Base-by-base conservation (phyloP, 2,329 filamentous ascomycete genomes). In the Stromatinia cepivora region DNA sequence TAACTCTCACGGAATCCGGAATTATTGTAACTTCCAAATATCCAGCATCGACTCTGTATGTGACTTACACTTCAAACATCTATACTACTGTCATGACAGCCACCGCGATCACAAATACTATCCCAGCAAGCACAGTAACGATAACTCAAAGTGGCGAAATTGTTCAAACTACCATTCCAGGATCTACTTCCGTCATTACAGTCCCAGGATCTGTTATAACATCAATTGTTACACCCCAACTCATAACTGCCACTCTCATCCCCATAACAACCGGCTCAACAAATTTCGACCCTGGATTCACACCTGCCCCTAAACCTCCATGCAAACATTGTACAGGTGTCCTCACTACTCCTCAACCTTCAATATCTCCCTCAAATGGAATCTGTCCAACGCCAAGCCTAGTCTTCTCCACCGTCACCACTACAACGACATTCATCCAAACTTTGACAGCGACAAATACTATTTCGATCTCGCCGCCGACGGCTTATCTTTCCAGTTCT, bases 371-470 rank as follows among this genome's bases (percentile, higher is more conserved):
- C 20, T 50, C 34, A 1, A 25, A 61, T 31, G 54, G 53, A 17
- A 39, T 48, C 11, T 68, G 66, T 13, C 28, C 66, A 34, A 39
- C n/a, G 7, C 36, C 52, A 1, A 53, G 34, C 15, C 57, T 64
- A 3, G 25, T 68, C 7, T 22, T 46, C 17, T 68, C 58, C 4
- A 68, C 58, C 22, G 56, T 64, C 7, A 68, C 57, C 10, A 64
- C 57, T 17, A 68, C 58, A 10, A 54, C 48, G 10, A 68, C 66
- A 20, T 63, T 68, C 20, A 63, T 68, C 10, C n/a, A 53, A n/a
- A 46, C 28, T 13, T 53, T 54, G 25, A 68, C 57, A n/a, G 39
- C 36, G 17, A 63, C 25, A 13, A 39, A 28, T 9, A 54, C 20
- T 22, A 64, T 42, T 25, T 10, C 31, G n/a, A 20, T 22, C 17